A percentile compares a stretch with the other conserved stretches of the same genome.
These are phyloP conservation scores for Naganishia friedmannii DNA, from an alignment of 768 basidiomycete species.

Conservation along the genomic window DNA sequence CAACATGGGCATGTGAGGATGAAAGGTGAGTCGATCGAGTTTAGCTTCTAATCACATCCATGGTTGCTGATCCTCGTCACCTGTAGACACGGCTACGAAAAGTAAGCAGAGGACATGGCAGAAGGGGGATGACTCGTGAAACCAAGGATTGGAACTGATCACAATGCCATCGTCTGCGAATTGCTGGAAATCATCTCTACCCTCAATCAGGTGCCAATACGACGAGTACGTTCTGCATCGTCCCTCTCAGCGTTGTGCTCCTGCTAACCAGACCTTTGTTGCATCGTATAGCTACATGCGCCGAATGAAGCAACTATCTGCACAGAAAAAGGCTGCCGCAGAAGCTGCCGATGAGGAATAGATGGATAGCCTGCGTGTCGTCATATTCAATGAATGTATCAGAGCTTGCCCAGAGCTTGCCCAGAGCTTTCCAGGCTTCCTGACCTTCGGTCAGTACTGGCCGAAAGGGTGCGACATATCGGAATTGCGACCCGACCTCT, in stretches of 20 bases:
- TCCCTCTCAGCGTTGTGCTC: neutral
- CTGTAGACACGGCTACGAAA: slow-evolving; percentile 54
- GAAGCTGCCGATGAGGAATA: slow-evolving; percentile 54
- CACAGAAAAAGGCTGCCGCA: slow-evolving; percentile 59
- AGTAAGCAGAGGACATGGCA: slow-evolving; percentile 44
- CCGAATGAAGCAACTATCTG: slow-evolving; percentile 78
- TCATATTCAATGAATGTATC: slow-evolving; percentile 7
- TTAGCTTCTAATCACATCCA: neutral
- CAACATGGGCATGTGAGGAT: slow-evolving; percentile 92
- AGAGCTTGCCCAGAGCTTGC: too few relatives aligned
- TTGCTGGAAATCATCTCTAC: neutral
- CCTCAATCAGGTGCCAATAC: slow-evolving; percentile 73
- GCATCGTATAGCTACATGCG: slow-evolving; percentile 66
- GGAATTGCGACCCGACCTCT: too few relatives aligned
- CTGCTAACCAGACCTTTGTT: slow-evolving; percentile 11
- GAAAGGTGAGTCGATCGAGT: slow-evolving; percentile 70
- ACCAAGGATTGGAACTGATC: neutral
- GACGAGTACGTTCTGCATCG: slow-evolving; percentile 63
- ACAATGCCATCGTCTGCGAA: slow-evolving; percentile 2
- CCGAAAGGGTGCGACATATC: too few relatives aligned
- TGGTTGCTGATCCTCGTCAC: neutral
- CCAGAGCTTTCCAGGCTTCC: too few relatives aligned
- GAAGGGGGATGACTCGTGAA: neutral
- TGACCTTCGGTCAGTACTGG: too few relatives aligned
- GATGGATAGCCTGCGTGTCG: slow-evolving; percentile 13